Conservation (phyloP, 805 yeast genomes). For the Saccharomyces paradoxus region DNA sequence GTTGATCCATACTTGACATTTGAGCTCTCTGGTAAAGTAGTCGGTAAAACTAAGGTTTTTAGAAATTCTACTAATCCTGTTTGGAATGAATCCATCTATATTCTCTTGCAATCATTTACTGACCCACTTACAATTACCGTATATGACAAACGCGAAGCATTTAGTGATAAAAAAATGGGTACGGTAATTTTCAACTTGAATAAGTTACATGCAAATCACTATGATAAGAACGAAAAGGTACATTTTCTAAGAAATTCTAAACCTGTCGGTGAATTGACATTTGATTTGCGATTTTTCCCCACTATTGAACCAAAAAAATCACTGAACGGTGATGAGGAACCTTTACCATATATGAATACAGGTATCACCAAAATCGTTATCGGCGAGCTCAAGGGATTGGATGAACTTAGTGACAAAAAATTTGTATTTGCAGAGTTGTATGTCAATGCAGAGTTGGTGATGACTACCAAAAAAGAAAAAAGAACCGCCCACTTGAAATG, state of each 20-base stretch:
- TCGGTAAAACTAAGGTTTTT: slow-evolving; percentile 59
- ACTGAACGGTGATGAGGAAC: slow-evolving; percentile 73
- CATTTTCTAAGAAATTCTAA: slow-evolving; percentile 70
- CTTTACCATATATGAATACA: slow-evolving; percentile 88
- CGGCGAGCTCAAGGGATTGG: slow-evolving; percentile 31
- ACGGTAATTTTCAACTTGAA: slow-evolving; percentile 62
- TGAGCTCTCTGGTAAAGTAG: slow-evolving; percentile 46
- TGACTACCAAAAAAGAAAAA: slow-evolving; percentile 42
- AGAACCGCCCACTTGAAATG: slow-evolving; percentile 58
- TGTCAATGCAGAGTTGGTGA: slow-evolving; percentile 49
- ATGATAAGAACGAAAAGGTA: slow-evolving; percentile 40
- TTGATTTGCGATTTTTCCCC: slow-evolving; percentile 67
- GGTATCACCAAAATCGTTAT: slow-evolving; percentile 63
- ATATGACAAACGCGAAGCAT: slow-evolving; percentile 63
- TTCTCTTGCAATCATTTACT: slow-evolving; percentile 62
- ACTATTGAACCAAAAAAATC: slow-evolving; percentile 47
- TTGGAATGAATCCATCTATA: slow-evolving; percentile 71
- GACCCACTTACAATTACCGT: slow-evolving; percentile 71
- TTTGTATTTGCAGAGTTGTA: slow-evolving; percentile 63
- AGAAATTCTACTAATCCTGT: slow-evolving; percentile 60
- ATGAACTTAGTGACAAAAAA: slow-evolving; percentile 40
- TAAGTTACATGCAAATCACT: slow-evolving; percentile 44
- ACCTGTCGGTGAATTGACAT: slow-evolving; percentile 64
- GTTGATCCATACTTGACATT: slow-evolving; percentile 81
- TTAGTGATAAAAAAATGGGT: slow-evolving; percentile 72